phyloP scores from a whole-genome alignment of 306 rosid genomes.

The Vigna radiata region DNA sequence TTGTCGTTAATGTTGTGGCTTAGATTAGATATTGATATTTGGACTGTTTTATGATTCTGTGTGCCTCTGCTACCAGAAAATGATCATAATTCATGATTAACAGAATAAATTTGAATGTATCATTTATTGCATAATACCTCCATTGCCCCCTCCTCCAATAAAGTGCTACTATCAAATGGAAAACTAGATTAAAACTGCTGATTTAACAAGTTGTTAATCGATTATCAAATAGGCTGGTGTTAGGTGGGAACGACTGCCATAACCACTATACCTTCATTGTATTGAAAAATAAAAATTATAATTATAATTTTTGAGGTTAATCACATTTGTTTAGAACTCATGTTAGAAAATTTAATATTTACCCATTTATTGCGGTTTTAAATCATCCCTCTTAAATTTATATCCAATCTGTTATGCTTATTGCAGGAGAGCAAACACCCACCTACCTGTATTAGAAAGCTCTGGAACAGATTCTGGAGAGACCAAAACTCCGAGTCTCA shows the following conservation, averaged over 20 bases:
- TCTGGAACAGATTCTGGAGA: constrained; percentile 56
- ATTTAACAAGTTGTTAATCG: constrained; percentile 21
- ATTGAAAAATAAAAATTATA: constrained; percentile 5
- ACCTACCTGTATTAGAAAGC: constrained; percentile 56
- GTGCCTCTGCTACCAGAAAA: neutral
- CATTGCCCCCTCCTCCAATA: neutral
- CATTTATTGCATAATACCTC: neutral
- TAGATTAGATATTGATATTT: constrained; percentile 19
- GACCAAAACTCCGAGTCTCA: constrained; percentile 51
- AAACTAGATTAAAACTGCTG: constrained; percentile 15
- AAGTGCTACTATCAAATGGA: neutral
- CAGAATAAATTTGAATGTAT: constrained; percentile 28
- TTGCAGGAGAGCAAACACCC: constrained; percentile 67
- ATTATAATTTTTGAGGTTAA: constrained; percentile 14
- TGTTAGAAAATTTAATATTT: constrained; percentile 16
- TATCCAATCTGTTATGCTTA: constrained; percentile 42
- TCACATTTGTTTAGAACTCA: neutral
- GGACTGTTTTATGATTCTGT: neutral
- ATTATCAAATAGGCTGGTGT: constrained; percentile 25
- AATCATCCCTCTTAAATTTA: constrained; percentile 24
- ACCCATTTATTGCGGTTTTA: constrained; percentile 19
- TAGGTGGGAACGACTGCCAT: constrained; percentile 30
- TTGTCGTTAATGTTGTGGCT: constrained; percentile 38
- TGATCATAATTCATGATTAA: neutral
- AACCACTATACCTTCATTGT: neutral